phyloP scores from a whole-genome alignment of 2,329 filamentous ascomycete genomes.

The Monosporascus sp. region DNA sequence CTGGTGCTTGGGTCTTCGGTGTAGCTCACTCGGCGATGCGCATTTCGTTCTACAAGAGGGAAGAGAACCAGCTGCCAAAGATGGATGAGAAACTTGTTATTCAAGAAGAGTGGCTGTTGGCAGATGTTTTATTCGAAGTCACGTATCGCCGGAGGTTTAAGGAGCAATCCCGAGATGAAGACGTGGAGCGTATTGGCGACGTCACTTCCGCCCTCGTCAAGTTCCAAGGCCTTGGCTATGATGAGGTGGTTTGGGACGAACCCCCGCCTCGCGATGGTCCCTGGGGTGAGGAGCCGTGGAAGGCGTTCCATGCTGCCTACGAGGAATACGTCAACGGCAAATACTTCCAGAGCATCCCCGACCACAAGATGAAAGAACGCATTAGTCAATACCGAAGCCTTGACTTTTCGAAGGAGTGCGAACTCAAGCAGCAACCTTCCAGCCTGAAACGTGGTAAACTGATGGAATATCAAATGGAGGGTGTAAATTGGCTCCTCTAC shows the following conservation, averaged over 20 bases:
- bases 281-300: conserved; percentile 55
- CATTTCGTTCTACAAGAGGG: conserved; percentile 68
- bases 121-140: conserved; percentile 86
- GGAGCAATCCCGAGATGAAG: conserved; percentile 59
- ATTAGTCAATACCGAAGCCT: conserved; percentile 61
- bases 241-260: conserved; percentile 84
- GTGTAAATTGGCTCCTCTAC: conserved; percentile 90
- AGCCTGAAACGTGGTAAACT: conserved; percentile 72
- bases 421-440: conserved; percentile 66
- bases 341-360: conserved; percentile 57
- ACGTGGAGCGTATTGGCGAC: conserved; percentile 65
- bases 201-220: conserved; percentile 77
- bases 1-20: conserved; percentile 84
- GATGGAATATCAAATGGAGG: conserved; percentile 91
- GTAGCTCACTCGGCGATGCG: conserved; percentile 60
- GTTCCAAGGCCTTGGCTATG: conserved; percentile 86
- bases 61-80: conserved; percentile 57
- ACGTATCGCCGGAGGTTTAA: conserved; percentile 50
- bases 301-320: conserved; percentile 77
- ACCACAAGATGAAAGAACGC: conserved; percentile 58
- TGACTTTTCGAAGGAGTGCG: conserved; percentile 60
- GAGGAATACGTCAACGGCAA: conserved; percentile 77
- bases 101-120: conserved; percentile 76
- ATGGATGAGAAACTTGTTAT: conserved; percentile 74
- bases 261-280: conserved; percentile 60